Base-by-base conservation (phyloP, 169 alveolate species). In the Cryptosporidium felis region DNA sequence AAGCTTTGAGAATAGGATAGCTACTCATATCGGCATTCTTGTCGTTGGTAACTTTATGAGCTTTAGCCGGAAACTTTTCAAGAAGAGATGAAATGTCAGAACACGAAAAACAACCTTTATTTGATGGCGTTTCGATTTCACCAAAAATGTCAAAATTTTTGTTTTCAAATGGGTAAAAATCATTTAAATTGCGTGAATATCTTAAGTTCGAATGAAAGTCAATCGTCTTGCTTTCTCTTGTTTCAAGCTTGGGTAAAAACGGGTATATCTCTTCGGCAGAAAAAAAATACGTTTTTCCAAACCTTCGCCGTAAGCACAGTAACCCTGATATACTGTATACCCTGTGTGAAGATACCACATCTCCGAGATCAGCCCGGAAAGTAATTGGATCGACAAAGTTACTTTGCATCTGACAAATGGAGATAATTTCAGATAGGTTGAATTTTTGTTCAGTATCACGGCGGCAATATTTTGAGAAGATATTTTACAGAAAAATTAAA, bases 31-130 rank as follows among this genome's bases (percentile, higher is more conserved):
- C 16, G 16, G 26, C 41, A 4, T 21, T 34, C 10, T 5, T 51
- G 40, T 18, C n/a, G 4, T 9, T 46, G 18, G 45, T 36, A 16
- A 61, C 26, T 40, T 63, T 38, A 42, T 63, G 9, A 44, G 12
- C n/a, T 63, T 40, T 23, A 6, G 60, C n/a, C 8, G 85, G 45
- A 21, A 16, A 23, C 41, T 32, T 74, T 23, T 36, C 67, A 74
- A 53, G 85, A 58, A 74, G 85, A 74, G 65, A 14, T 10, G 74
- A 21, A 42, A 74, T 26, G 38, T 74, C 85, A 38, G 85, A 74
- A 41, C 32, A 40, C 23, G 67, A 74, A 18, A 61, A 53, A 51
- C 26, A 56, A 28, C 62, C 40, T 18, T 53, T 74, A 28, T 49
- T 32, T 26, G 38, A 44, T 6, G 40, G n/a, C 40, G 59, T 3